Evolutionary conservation across 2,329 filamentous ascomycete genomes (phyloP).

Genomic region (Sporothrix euskadiensis): DNA sequence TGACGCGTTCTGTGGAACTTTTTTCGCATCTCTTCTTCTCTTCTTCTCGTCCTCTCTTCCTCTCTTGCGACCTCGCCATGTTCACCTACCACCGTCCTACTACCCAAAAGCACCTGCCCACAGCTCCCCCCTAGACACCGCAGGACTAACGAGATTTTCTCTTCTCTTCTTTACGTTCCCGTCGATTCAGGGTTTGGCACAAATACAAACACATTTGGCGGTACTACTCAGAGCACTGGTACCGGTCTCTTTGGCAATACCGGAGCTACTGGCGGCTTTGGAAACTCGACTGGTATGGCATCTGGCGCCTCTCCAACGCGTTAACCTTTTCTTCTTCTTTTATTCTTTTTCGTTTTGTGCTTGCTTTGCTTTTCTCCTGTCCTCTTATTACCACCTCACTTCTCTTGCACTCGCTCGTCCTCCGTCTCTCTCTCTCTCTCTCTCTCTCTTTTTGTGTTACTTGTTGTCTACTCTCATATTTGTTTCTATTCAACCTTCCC

Average conservation of each 20-base stretch:
- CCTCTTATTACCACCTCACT: background rate
- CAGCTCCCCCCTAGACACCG: slow-evolving; percentile 27
- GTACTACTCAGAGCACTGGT: slow-evolving; percentile 42
- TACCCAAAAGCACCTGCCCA: background rate
- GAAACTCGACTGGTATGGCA: slow-evolving; percentile 33
- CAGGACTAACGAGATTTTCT: slow-evolving; percentile 33
- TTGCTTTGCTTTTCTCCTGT: background rate
- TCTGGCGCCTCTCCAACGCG: background rate
- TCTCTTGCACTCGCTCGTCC: background rate
- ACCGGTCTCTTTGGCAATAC: slow-evolving; percentile 50
- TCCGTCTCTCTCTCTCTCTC: background rate
- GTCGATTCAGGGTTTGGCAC: slow-evolving; percentile 41
- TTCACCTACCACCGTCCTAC: background rate
- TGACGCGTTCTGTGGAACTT: background rate
- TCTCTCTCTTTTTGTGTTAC: background rate
- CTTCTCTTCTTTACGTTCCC: slow-evolving; percentile 20
- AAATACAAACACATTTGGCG: slow-evolving; percentile 43
- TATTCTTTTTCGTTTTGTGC: background rate
- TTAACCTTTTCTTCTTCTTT: background rate
- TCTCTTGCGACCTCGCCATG: background rate
- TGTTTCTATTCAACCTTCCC: background rate
- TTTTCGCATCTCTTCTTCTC: background rate
- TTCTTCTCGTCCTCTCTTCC: background rate
- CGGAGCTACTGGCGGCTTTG: slow-evolving; percentile 31
- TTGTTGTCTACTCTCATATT: background rate